Base-by-base conservation (phyloP, 257 asterid genomes). In the Mitragyna speciosa region DNA sequence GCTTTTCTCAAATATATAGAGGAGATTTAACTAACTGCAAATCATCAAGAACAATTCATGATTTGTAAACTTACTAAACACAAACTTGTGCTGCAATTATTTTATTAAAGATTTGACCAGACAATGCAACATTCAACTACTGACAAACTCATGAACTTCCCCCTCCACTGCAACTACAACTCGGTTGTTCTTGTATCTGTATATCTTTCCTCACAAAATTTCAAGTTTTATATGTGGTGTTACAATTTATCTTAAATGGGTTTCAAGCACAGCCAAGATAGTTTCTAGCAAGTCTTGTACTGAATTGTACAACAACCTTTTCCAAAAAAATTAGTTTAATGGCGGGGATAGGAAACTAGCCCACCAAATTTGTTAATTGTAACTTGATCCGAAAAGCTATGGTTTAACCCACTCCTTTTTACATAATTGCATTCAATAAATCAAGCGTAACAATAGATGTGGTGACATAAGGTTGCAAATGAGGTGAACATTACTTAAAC, bases 111-210 rank as follows among this genome's bases (percentile, higher is more conserved):
- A 76, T 72, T 81, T 74, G 36, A 72, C 54, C 54, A 41, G 78
- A 48, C 77, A 41, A 52, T 87, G 87, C 81, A 84, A 83, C 47
- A 63, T 80, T 28, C 90, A 90, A 75, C 89, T 85, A 10, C 92
- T 87, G 49, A 86, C 72, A 80, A 92, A 94, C 82, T 92, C 94
- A 33, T 89, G 92, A 71, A 94, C 91, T 82, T 87, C 91, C 16
- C 96, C 96, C 76, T 92, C 84, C 83, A 94, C 90, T 83, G 89
- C 92, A 22, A 77, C 97, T 92, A 81, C 94, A 87, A 0, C 98
- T 97, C 0, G 92, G 94, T 76, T 83, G 87, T 81, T 90, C 92
- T 83, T 33, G 83, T 19, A 87, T 80, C 70, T 71, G 45, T 17
- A 4, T 54, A 48, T 17, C 24, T 17, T 54, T 56, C 26, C n/a